These are phyloP conservation scores for Penicilliopsis zonata DNA, from an alignment of 495 filamentous ascomycete genomes.

Conservation along the genomic window DNA sequence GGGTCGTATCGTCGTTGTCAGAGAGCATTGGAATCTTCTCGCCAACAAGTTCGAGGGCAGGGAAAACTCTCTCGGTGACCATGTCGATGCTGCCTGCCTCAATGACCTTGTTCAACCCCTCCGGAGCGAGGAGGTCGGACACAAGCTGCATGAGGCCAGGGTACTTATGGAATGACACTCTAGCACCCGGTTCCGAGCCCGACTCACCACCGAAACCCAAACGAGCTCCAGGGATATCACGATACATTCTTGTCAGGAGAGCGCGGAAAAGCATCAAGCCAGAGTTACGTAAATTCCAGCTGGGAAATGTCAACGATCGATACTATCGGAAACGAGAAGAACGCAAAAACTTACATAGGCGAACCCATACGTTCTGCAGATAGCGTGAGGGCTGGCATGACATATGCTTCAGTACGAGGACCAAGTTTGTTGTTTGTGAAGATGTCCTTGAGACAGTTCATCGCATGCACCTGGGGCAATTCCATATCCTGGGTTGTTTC, in stretches of 20 bases:
- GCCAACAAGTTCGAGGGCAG: constrained; percentile 71
- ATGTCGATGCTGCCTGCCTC: constrained; percentile 30
- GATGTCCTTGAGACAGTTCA: constrained; percentile 83
- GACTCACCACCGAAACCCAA: constrained; percentile 30
- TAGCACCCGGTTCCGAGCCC: constrained; percentile 28
- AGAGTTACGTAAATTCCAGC: constrained; percentile 90
- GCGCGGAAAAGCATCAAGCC: constrained; percentile 81
- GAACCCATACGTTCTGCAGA: constrained; percentile 57
- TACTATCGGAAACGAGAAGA: background rate
- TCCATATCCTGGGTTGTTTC: constrained; percentile 36
- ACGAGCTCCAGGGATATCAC: constrained; percentile 13
- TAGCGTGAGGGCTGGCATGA: constrained; percentile 61
- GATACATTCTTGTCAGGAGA: constrained; percentile 58
- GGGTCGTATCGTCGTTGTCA: constrained; percentile 18
- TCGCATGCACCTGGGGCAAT: constrained; percentile 82
- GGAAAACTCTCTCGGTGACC: constrained; percentile 64
- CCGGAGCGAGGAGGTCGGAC: constrained; percentile 46
- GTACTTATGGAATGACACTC: constrained; percentile 49
- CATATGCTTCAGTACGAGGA: constrained; percentile 46
- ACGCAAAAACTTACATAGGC: constrained; percentile 36
- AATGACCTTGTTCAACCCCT: constrained; percentile 18
- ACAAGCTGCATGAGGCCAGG: constrained; percentile 57
- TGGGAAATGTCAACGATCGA: constrained; percentile 20
- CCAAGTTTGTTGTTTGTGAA: constrained; percentile 69
- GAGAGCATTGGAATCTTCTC: constrained; percentile 29